Percentiles rank a stretch among this genome's conserved stretches.
Evolutionary conservation across 1,139 yeast species (phyloP).

Genomic region (Nakaseomyces sp.): DNA sequence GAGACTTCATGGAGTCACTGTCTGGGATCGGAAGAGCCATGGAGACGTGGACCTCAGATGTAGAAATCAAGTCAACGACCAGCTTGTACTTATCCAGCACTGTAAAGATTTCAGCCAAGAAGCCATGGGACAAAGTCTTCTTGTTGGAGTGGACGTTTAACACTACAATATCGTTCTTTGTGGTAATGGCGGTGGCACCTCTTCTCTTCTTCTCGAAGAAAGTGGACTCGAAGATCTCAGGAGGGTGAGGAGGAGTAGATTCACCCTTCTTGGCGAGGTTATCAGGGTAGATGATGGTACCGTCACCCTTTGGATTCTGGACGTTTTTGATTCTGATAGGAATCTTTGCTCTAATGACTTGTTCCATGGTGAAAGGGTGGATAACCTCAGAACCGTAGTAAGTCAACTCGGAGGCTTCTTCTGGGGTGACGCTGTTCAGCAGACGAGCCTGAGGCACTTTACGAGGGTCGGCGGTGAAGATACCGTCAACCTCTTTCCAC

Average conservation of each 20-base stretch:
- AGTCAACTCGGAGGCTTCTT: constrained; percentile 95
- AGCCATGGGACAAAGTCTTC: constrained; percentile 88
- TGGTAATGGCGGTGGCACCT: constrained; percentile 95
- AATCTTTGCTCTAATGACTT: constrained; percentile 88
- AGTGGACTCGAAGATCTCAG: constrained; percentile 51
- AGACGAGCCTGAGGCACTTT: constrained; percentile 87
- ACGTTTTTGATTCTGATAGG: constrained; percentile 96
- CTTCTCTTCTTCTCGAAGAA: constrained; percentile 43
- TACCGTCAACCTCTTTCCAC: constrained; percentile 99
- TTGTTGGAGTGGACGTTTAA: constrained; percentile 89
- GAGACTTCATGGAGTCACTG: constrained; percentile 43
- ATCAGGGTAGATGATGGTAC: constrained; percentile 91
- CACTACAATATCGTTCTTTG: constrained; percentile 86
- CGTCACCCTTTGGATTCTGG: constrained; percentile 80
- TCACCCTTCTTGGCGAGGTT: constrained; percentile 78
- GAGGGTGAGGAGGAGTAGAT: constrained; percentile 91
- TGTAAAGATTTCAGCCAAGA: constrained; percentile 81
- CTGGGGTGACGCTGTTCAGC: constrained; percentile 85
- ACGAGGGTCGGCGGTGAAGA: constrained; percentile 96
- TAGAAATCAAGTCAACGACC: constrained; percentile 91
- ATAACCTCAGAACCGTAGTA: constrained; percentile 97
- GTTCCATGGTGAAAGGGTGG: constrained; percentile 99
- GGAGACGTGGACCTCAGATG: constrained; percentile 95
- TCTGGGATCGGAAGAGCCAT: constrained; percentile 90
- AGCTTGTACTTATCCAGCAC: constrained; percentile 75